These are phyloP conservation scores for Neocucurbitaria cava DNA, from an alignment of 2,329 filamentous ascomycete species.

Conservation along the genomic window DNA sequence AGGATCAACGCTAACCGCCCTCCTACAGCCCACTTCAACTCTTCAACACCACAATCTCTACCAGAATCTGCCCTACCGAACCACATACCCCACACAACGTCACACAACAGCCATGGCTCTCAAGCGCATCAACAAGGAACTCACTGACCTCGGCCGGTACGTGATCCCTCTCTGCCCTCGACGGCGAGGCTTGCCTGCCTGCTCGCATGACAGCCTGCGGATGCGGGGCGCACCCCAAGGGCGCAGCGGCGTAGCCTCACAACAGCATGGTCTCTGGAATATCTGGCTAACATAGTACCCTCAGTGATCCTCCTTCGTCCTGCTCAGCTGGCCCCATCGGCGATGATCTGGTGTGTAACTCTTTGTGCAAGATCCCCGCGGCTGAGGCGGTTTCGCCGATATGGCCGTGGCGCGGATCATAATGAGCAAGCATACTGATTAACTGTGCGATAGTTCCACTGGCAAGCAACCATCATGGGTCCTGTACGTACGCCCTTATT, in stretches of 20 bases:
- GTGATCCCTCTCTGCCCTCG: conserved; percentile 34
- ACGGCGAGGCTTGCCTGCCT: conserved; percentile 30
- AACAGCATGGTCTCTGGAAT: conserved; percentile 4
- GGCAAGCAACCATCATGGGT: conserved; percentile 99
- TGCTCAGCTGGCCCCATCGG: conserved; percentile 97
- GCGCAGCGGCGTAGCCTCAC: conserved; percentile 17
- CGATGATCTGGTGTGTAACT: conserved; percentile 88
- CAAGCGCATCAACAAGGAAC: conserved; percentile 95
- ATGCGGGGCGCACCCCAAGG: conserved; percentile 39
- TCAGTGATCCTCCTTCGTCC: conserved; percentile 95
- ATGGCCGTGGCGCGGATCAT: conserved; percentile 10
- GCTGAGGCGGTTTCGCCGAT: conserved; percentile 37
- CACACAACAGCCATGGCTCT: conserved; percentile 70
- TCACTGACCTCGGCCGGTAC: conserved; percentile 87
- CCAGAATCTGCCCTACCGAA: conserved; percentile 16
- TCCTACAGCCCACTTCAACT: conserved; percentile 44
- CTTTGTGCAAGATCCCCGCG: conserved; percentile 32
- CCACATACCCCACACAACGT: conserved; percentile 25
- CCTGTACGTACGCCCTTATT: conserved; percentile 71
- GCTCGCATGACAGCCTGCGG: conserved; percentile 48
- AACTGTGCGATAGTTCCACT: conserved; percentile 79
- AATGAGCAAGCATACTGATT: conserved; percentile 40
- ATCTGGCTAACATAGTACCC: conserved; percentile 41
- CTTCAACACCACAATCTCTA: conserved; percentile 40
- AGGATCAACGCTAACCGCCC: conserved; percentile 43